Base-by-base conservation (phyloP, 1,284 basidiomycete genomes). In the Agroathelia rolfsii region DNA sequence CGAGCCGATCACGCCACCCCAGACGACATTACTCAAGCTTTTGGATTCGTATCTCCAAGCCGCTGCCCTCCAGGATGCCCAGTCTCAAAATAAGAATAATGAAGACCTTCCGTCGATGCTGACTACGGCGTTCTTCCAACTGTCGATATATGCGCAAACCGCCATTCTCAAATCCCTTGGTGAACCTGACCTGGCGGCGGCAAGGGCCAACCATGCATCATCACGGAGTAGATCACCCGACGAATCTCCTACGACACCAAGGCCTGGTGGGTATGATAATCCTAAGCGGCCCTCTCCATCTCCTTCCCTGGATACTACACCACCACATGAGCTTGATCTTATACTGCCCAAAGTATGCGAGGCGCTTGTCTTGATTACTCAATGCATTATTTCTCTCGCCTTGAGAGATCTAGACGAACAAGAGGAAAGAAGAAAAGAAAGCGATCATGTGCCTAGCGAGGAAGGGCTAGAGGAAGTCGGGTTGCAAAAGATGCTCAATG, bases 1-100 rank as follows among this genome's bases (percentile, higher is more conserved):
- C 29, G 86, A 89, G 54, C 62, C 76, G n/a, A 69, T 89, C 24
- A 74, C 82, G 3, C 84, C 86, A 1, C 76, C 81, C 44, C 88
- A 92, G 53, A 87, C 76, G 1, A 81, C 73, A 8, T 57, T 92
- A n/a, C 68, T 93, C 36, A 92, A 90, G 55, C 61, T 92, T 5
- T 58, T 90, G 11, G 89, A 93, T 51, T 82, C 85, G 2, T 77
- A 81, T 48, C 59, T 88, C 33, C 76, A 83, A 43, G 64, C 70
- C 7, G n/a, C n/a, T n/a, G n/a, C n/a, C n/a, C n/a, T n/a, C n/a
- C n/a, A n/a, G n/a, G n/a, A n/a, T n/a, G n/a, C n/a, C n/a, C n/a
- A n/a, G n/a, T 39, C 49, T n/a, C n/a, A n/a, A n/a, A n/a, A 42
- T 33, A 30, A 41, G 21, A 34, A 49, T 22, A n/a, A 45, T 25